Base-by-base conservation (phyloP, 805 yeast species). In the Wickerhamiella lipophila region DNA sequence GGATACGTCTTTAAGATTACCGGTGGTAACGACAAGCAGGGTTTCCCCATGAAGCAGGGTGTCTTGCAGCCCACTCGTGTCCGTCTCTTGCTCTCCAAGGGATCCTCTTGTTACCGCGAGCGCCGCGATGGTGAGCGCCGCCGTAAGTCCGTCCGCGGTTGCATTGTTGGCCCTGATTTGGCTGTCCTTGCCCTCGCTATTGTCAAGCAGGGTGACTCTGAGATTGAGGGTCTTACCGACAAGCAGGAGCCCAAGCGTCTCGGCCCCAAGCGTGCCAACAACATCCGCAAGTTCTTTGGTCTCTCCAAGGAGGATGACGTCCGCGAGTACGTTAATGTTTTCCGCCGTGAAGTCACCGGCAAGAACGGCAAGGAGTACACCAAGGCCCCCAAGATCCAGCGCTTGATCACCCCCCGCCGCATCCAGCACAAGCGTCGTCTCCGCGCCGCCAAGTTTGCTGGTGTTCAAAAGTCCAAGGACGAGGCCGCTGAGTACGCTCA, bases 41-140 rank as follows among this genome's bases (percentile, higher is more conserved):
- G 98, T 78, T 92, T 92, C 96, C 97, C 98, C 77, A 92, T 94
- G 98, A 92, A 88, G 77, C 98, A 94, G 77, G 98, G 98, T 83
- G 98, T 92, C 61, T 77, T 92, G 81, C 92, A 86, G 79, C 97
- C 98, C 76, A 87, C 94, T 81, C 94, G 98, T 82, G 97, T 92
- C 66, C 87, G 84, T 73, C 81, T 92, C 67, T 80, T 92, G 70
- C 78, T 92, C 70, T 73, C 95, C 64, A 81, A 86, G 76, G 95
- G 89, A 68, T 82, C 77, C 78, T 85, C 96, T 65, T 89, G 97
- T 80, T 92, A 92, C 94, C 89, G 98, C 81, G 94, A 95, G 74
- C 92, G 98, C 81, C 86, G 97, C 78, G 69, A 73, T 61, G 98
- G 98, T 82, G 98, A 92, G 81, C 85, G 98, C 79, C 92, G 92